A percentile compares a stretch with the other conserved stretches of the same genome.
phyloP scores from a whole-genome alignment of 2,329 filamentous ascomycete species.

The Sphaceloma murrayae region DNA sequence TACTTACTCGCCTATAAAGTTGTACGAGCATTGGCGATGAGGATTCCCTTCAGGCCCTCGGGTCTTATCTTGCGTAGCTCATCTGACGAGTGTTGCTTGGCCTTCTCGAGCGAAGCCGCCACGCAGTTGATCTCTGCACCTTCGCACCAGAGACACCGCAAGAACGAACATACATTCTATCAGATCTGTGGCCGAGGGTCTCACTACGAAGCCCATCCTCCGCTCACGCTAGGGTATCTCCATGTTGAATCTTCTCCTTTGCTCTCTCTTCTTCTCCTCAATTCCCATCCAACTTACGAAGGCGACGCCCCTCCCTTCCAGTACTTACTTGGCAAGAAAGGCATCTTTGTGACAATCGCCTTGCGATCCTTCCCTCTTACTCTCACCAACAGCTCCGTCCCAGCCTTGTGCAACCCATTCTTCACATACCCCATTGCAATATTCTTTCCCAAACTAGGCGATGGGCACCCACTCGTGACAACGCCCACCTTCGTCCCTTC shows the following conservation, averaged over 20 bases:
- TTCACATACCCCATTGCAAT: constrained; percentile 93
- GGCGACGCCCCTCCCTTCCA: constrained; percentile 38
- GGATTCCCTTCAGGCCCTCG: too few relatives aligned
- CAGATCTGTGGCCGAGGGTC: too few relatives aligned
- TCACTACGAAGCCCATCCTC: too few relatives aligned
- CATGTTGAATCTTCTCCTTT: constrained; percentile 2
- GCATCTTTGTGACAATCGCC: constrained; percentile 77
- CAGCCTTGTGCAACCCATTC: constrained; percentile 71
- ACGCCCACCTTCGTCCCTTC: constrained; percentile 60
- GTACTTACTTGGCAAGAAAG: constrained; percentile 74
- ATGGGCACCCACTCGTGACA: constrained; percentile 84
- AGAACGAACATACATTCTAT: too few relatives aligned
- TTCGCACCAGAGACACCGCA: neutral
- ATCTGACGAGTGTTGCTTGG: too few relatives aligned
- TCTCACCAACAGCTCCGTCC: constrained; percentile 68
- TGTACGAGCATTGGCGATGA: too few relatives aligned
- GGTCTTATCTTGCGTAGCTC: too few relatives aligned
- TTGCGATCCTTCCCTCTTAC: constrained; percentile 68
- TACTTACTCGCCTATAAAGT: too few relatives aligned
- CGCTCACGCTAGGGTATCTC: neutral
- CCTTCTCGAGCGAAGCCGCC: too few relatives aligned
- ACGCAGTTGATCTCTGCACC: too few relatives aligned
- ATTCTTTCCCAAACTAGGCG: constrained; percentile 76
- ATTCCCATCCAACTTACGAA: constrained; percentile 9
- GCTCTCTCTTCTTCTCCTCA: neutral